phyloP scores from a whole-genome alignment of 768 basidiomycete species.

The Amanita polypyramis region DNA sequence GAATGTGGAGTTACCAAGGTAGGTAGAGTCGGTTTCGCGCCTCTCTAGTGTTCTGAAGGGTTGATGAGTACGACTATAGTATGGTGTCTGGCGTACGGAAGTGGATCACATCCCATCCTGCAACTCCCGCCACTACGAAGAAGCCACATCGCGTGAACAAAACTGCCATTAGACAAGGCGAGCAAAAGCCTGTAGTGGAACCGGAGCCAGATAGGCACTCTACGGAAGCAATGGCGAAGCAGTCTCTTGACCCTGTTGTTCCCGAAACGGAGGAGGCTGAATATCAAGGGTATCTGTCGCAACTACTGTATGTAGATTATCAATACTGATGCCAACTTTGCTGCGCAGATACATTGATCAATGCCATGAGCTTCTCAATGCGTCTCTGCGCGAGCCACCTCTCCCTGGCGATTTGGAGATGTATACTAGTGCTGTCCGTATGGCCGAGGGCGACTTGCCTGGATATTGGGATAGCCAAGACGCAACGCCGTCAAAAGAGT shows the following conservation, averaged over 20 bases:
- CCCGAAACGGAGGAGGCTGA: constrained; percentile 56
- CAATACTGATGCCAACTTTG: not conserved
- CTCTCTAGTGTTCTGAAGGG: not conserved
- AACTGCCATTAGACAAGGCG: constrained; percentile 22
- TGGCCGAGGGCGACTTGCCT: constrained; percentile 28
- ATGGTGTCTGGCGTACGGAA: constrained; percentile 70
- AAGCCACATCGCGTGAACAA: constrained; percentile 28
- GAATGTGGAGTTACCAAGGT: constrained; percentile 24
- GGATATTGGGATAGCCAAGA: constrained; percentile 19
- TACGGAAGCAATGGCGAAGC: constrained; percentile 47
- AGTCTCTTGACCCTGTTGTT: constrained; percentile 53
- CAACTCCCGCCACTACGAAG: constrained; percentile 20
- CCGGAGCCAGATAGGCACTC: constrained; percentile 32
- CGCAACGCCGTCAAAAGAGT: constrained; percentile 32
- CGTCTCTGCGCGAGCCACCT: constrained; percentile 40
- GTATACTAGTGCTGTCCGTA: constrained; percentile 42
- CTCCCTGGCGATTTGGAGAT: constrained; percentile 28
- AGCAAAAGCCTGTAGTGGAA: constrained; percentile 20
- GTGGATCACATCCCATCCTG: constrained; percentile 57
- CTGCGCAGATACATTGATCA: constrained; percentile 60
- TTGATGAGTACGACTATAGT: constrained; percentile 22
- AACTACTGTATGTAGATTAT: not conserved
- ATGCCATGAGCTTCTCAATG: constrained; percentile 32
- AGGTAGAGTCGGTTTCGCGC: not conserved
- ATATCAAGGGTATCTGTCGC: constrained; percentile 50